Evolutionary conservation across 345 rosid genomes (phyloP).

Genomic region (Camelina neglecta): DNA sequence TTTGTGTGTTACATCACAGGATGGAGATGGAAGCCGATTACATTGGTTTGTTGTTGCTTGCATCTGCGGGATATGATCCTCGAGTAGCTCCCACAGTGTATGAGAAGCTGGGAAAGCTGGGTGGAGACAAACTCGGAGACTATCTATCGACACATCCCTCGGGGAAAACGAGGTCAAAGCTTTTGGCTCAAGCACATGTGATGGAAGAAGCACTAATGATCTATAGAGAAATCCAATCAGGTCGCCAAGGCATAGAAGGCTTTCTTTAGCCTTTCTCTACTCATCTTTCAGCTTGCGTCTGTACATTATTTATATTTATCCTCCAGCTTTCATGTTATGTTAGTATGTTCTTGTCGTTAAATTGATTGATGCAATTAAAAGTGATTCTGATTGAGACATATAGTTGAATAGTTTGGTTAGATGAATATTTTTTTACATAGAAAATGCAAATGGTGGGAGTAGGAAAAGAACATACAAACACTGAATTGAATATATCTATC

Average conservation of each 20-base stretch:
- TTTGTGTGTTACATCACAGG: conserved; percentile 48
- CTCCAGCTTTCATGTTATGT: neutral
- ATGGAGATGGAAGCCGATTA: conserved; percentile 98
- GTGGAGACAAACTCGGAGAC: conserved; percentile 60
- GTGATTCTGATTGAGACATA: neutral
- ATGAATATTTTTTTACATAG: conserved; percentile 21
- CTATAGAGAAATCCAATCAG: conserved; percentile 66
- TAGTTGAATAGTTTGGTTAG: neutral
- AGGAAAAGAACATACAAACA: neutral
- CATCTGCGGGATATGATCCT: conserved; percentile 94
- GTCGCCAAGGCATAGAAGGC: conserved; percentile 75
- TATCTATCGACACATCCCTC: conserved; percentile 97
- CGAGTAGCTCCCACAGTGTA: conserved; percentile 79
- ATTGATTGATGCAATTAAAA: neutral
- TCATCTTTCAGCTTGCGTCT: neutral
- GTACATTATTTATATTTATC: neutral
- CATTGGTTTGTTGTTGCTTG: conserved; percentile 75
- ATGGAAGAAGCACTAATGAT: conserved; percentile 89
- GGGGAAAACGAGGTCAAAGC: conserved; percentile 76
- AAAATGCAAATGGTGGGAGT: neutral
- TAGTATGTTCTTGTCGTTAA: neutral
- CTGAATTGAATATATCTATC: conserved; percentile 13
- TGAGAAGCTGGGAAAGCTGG: conserved; percentile 74
- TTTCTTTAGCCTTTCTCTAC: conserved; percentile 56
- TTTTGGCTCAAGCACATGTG: conserved; percentile 76